Conservation (phyloP, 164 flowering plant genomes). For the Buxus sempervirens region DNA sequence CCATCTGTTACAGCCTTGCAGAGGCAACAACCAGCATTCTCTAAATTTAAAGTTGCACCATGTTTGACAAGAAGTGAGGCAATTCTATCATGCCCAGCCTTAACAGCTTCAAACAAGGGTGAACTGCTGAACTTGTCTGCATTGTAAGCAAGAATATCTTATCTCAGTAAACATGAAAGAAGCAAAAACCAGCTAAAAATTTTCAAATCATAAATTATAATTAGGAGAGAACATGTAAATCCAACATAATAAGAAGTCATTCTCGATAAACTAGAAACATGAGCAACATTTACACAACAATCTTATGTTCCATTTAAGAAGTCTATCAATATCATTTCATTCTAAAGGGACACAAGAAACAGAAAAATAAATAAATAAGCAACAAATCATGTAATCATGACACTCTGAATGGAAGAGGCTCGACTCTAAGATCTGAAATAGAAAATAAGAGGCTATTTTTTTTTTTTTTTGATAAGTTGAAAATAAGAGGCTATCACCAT, state of each 20-base stretch:
- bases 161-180: background rate
- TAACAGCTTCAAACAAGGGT: constrained; percentile 64
- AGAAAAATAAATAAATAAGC: too few species aligned
- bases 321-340: too few species aligned
- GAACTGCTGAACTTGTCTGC: constrained; percentile 55
- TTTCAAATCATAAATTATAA: background rate
- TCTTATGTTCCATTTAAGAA: too few species aligned
- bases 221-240: too few species aligned
- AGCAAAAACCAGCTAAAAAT: background rate
- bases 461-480: too few species aligned
- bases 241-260: background rate
- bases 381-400: too few species aligned
- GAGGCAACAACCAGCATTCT: constrained; percentile 49
- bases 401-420: background rate
- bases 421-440: background rate
- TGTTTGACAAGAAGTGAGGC: constrained; percentile 36
- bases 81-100: constrained; percentile 50
- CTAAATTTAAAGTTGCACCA: constrained; percentile 42
- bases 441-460: background rate
- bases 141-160: background rate
- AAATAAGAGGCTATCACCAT: background rate
- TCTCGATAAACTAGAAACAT: too few species aligned
- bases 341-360: too few species aligned
- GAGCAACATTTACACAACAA: too few species aligned
- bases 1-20: constrained; percentile 41